Conservation (phyloP, 495 filamentous ascomycete species). For the Neurospora africana region DNA sequence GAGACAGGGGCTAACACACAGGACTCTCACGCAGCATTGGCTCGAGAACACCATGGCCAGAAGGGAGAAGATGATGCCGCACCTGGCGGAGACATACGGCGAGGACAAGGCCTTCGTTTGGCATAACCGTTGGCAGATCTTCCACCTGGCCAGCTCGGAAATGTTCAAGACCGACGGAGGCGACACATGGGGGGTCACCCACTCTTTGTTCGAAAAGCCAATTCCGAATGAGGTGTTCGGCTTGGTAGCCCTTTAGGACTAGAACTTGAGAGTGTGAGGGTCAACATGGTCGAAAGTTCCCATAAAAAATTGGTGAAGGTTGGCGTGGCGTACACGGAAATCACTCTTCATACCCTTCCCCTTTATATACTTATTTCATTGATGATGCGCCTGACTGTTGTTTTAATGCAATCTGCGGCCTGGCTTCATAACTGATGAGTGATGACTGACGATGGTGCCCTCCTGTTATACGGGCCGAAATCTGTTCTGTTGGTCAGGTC, state of each 20-base stretch:
- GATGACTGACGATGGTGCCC: neutral
- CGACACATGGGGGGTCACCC: slow-evolving; percentile 52
- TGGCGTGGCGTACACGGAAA: neutral
- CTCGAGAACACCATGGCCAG: slow-evolving; percentile 40
- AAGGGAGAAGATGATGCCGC: slow-evolving; percentile 47
- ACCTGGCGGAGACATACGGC: slow-evolving; percentile 50
- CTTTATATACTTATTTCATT: neutral
- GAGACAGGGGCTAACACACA: slow-evolving; percentile 1
- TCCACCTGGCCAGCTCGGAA: slow-evolving; percentile 59
- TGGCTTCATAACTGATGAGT: neutral
- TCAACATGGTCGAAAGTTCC: neutral
- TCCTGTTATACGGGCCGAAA: neutral
- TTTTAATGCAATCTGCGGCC: neutral
- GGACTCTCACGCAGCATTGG: slow-evolving; percentile 41
- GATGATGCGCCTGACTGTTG: neutral
- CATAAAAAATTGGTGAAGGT: neutral
- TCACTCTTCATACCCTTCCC: neutral
- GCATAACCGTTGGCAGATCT: slow-evolving; percentile 59
- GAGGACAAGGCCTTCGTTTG: slow-evolving; percentile 42
- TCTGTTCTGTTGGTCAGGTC: neutral
- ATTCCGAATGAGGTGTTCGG: neutral
- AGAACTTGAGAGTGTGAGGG: neutral
- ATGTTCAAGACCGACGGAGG: slow-evolving; percentile 51
- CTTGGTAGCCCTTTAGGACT: neutral
- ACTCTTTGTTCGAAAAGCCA: slow-evolving; percentile 51